Conservation (phyloP, 768 basidiomycete genomes). For the Cyathus striatus region DNA sequence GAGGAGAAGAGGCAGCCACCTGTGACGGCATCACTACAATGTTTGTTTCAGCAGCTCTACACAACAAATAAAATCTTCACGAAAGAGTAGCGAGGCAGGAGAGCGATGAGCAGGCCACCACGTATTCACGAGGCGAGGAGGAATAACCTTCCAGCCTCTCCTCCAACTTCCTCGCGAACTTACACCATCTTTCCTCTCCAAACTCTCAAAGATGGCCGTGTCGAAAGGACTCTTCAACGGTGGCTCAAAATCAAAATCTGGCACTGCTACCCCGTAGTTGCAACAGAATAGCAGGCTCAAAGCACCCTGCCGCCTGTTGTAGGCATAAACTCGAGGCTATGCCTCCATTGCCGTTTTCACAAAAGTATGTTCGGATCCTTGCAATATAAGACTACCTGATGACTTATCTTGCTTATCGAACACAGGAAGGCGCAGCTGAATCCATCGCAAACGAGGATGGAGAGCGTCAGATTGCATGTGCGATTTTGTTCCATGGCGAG, state of each 20-base stretch:
- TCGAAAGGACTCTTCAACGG: not conserved
- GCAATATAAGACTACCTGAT: not conserved
- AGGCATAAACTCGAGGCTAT: conserved; percentile 94
- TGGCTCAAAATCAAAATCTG: conserved; percentile 6
- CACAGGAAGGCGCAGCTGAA: conserved; percentile 83
- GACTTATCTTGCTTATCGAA: conserved; percentile 3
- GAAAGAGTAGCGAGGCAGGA: no score
- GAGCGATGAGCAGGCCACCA: no score
- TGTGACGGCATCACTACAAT: no score
- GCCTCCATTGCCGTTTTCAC: conserved; percentile 94
- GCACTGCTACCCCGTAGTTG: conserved; percentile 45
- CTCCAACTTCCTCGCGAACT: no score
- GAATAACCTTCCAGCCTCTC: no score
- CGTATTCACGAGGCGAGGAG: no score
- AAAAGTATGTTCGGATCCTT: conserved; percentile 53
- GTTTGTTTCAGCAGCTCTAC: no score
- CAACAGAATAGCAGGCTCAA: conserved; percentile 32
- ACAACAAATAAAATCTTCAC: no score
- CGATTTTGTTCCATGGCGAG: conserved; percentile 86
- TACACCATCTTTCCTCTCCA: not conserved
- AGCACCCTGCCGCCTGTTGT: conserved; percentile 58
- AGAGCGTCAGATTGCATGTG: conserved; percentile 95
- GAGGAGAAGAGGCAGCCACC: no score
- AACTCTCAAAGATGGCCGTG: not conserved
- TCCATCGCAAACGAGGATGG: conserved; percentile 99